These are phyloP conservation scores for Xylariaceae sp. DNA, from an alignment of 2,329 filamentous ascomycete genomes.

Conservation along the genomic window DNA sequence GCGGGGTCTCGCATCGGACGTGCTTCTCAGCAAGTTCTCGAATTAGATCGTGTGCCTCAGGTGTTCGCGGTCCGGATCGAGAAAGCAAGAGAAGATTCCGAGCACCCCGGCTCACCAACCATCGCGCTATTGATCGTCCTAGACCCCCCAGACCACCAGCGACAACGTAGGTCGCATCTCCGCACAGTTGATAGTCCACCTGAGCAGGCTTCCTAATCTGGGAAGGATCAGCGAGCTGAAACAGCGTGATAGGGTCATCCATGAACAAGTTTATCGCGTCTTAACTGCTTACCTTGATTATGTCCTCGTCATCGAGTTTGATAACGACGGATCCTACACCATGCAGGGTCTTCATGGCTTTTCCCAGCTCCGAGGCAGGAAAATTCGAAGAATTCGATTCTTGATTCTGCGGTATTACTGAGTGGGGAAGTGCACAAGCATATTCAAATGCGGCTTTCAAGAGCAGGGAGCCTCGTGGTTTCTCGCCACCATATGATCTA, in stretches of 20 bases:
- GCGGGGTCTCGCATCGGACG: conserved; percentile 6
- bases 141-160: conserved; percentile 39
- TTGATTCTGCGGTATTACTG: neutral
- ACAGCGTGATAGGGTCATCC: neutral
- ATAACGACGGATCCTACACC: conserved; percentile 3
- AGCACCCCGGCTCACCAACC: conserved; percentile 35
- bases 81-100: conserved; percentile 34
- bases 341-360: neutral
- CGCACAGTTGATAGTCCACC: neutral
- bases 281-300: conserved; percentile 11
- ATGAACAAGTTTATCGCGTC: no score
- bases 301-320: neutral
- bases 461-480: neutral
- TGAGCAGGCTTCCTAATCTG: neutral
- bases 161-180: conserved; percentile 31
- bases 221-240: neutral
- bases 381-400: neutral
- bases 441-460: neutral
- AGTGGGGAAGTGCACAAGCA: neutral
- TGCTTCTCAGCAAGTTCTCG: neutral
- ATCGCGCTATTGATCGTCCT: conserved; percentile 31
- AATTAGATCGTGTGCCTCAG: conserved; percentile 10
- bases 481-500: neutral
- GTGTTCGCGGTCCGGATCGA: conserved; percentile 21
- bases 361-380: conserved; percentile 2